phyloP scores from a whole-genome alignment of 192 early-diverging fungal genomes.

The Entomortierella beljakovae region DNA sequence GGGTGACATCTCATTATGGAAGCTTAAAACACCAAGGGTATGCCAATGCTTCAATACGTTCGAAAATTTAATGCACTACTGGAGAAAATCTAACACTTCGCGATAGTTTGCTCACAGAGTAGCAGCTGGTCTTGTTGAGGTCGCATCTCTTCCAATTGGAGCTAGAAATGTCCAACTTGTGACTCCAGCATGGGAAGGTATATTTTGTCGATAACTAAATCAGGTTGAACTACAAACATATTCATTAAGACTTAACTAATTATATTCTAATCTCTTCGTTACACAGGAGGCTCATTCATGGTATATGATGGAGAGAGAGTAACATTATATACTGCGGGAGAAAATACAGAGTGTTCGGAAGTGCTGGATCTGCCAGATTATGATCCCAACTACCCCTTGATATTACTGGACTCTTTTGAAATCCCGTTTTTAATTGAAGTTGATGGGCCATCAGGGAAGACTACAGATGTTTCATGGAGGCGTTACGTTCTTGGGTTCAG shows the following conservation, averaged over 20 bases:
- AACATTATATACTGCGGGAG: conserved; percentile 31
- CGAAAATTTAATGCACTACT: neutral
- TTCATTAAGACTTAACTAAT: neutral
- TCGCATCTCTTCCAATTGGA: conserved; percentile 45
- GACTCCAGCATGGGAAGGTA: conserved; percentile 52
- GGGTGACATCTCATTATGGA: conserved; percentile 68
- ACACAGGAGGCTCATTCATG: conserved; percentile 47
- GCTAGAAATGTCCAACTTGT: conserved; percentile 33
- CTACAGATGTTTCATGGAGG: conserved; percentile 44
- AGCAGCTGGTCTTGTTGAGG: conserved; percentile 47
- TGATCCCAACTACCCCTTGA: conserved; percentile 35
- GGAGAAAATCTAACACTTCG: neutral
- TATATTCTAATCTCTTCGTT: neutral
- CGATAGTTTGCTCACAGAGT: conserved; percentile 53
- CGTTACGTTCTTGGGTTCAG: conserved; percentile 49
- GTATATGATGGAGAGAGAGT: conserved; percentile 41
- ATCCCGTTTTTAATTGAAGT: conserved; percentile 36
- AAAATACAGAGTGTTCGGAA: conserved; percentile 24
- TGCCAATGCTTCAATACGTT: neutral
- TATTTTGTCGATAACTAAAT: neutral
- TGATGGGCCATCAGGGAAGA: conserved; percentile 36
- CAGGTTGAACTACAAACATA: neutral
- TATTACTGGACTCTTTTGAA: conserved; percentile 45
- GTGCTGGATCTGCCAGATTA: conserved; percentile 41
- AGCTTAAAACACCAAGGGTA: conserved; percentile 64